These are phyloP conservation scores for Annona squamosa DNA, from an alignment of 164 flowering plant species.

Conservation along the genomic window DNA sequence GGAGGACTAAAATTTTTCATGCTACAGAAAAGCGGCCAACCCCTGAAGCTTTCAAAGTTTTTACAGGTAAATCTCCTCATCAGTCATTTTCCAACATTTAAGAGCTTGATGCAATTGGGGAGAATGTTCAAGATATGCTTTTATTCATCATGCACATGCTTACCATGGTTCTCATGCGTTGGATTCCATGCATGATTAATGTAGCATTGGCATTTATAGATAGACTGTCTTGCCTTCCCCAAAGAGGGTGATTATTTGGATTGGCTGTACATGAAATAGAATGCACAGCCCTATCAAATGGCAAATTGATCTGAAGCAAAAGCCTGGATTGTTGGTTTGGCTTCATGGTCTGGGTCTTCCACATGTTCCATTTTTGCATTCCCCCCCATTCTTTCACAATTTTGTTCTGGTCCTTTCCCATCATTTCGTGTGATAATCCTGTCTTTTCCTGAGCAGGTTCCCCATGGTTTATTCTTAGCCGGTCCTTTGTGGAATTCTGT, in stretches of 20 bases:
- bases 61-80: slow-evolving; percentile 57
- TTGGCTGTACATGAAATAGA: too few relatives aligned
- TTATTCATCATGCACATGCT: too few relatives aligned
- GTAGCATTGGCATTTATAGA: background rate
- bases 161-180: background rate
- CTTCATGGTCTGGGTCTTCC: background rate
- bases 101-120: background rate
- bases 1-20: slow-evolving; percentile 66
- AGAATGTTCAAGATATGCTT: too few relatives aligned
- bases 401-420: background rate
- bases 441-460: slow-evolving; percentile 57
- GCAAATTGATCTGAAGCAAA: too few relatives aligned
- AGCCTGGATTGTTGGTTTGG: too few relatives aligned
- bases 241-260: too few relatives aligned
- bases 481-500: slow-evolving; percentile 76
- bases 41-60: slow-evolving; percentile 81
- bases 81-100: slow-evolving; percentile 1
- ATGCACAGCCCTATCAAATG: too few relatives aligned
- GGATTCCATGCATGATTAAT: background rate
- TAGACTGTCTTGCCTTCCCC: background rate
- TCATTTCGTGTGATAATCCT: background rate
- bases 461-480: slow-evolving; percentile 75
- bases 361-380: background rate
- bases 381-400: background rate
- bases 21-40: slow-evolving; percentile 80